A percentile compares a stretch with the other conserved stretches of the same genome.
Evolutionary conservation across 768 basidiomycete genomes (phyloP).

Genomic region (Hortiboletus campestris): DNA sequence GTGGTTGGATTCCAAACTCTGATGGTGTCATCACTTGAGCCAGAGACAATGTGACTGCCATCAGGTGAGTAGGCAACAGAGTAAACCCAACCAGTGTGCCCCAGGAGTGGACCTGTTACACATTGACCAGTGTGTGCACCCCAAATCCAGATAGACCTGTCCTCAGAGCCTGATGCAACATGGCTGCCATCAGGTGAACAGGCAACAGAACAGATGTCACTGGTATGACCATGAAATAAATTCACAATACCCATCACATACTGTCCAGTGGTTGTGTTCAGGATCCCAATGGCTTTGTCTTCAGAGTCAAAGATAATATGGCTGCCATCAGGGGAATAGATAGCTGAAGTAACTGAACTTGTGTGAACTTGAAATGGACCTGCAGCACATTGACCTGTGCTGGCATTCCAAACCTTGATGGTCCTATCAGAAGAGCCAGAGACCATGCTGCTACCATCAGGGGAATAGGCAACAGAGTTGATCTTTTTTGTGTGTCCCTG

Average conservation of each 20-base stretch:
- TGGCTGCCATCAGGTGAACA: slow-evolving; percentile 18
- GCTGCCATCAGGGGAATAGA: slow-evolving; percentile 21
- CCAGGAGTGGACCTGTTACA: background rate
- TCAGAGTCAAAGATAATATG: slow-evolving; percentile 17
- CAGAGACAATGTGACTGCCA: slow-evolving; percentile 23
- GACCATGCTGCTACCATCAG: slow-evolving; percentile 10
- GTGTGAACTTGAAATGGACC: background rate
- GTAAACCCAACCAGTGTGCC: slow-evolving; percentile 5
- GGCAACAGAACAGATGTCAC: background rate
- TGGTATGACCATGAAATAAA: slow-evolving; percentile 4
- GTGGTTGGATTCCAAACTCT: slow-evolving; percentile 22
- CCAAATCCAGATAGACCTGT: slow-evolving; percentile 9
- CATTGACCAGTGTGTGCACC: slow-evolving; percentile 11
- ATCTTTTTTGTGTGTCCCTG: slow-evolving; percentile 2
- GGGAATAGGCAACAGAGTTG: slow-evolving; percentile 15
- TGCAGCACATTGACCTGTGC: slow-evolving; percentile 3
- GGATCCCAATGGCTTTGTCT: slow-evolving; percentile 2
- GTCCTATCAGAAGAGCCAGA: slow-evolving; percentile 11
- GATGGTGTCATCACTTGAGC: slow-evolving; percentile 20
- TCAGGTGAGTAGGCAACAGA: slow-evolving; percentile 28
- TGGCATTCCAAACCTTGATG: slow-evolving; percentile 11
- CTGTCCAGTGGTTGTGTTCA: slow-evolving; percentile 8
- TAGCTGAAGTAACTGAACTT: background rate
- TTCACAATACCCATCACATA: background rate
- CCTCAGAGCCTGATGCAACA: slow-evolving; percentile 7